A percentile compares a stretch with the other conserved stretches of the same genome.
phyloP scores from a whole-genome alignment of 768 basidiomycete species.

The Phlegmacium glaucopus region DNA sequence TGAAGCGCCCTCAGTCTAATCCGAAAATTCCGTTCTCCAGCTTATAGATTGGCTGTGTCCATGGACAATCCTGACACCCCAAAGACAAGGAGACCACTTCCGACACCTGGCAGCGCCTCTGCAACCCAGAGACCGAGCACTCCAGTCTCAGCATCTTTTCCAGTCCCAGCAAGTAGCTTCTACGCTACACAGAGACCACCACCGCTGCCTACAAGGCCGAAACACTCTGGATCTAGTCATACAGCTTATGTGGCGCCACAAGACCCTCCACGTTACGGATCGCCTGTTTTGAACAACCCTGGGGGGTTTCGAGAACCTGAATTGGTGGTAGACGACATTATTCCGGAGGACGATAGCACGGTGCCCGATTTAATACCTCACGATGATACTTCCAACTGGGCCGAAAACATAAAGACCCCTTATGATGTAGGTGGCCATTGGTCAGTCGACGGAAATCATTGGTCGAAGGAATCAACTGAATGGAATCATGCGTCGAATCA shows the following conservation, averaged over 20 bases:
- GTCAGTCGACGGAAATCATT: background rate
- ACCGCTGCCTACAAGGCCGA: conserved; percentile 35
- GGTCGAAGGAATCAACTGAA: conserved; percentile 1
- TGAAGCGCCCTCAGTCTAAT: too few relatives aligned
- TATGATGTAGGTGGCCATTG: too few relatives aligned
- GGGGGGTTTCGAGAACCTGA: conserved; percentile 54
- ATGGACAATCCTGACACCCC: conserved; percentile 50
- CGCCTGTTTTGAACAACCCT: conserved; percentile 22
- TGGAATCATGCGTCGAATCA: background rate
- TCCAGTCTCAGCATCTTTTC: conserved; percentile 29
- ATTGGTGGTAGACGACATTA: conserved; percentile 42
- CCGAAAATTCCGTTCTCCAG: too few relatives aligned
- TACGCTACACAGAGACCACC: conserved; percentile 34
- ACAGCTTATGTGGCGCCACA: conserved; percentile 36
- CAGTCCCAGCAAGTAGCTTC: conserved; percentile 34
- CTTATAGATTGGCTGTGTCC: too few relatives aligned
- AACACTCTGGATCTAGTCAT: conserved; percentile 39
- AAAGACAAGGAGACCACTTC: conserved; percentile 44
- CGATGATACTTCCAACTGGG: conserved; percentile 22
- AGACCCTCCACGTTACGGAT: conserved; percentile 35
- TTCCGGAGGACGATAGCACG: conserved; percentile 28
- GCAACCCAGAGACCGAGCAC: conserved; percentile 39
- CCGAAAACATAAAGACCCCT: background rate
- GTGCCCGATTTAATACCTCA: conserved; percentile 39
- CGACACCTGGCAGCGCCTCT: conserved; percentile 36